A percentile compares a stretch with the other conserved stretches of the same genome.
Evolutionary conservation across 225 moss, liverwort and hornwort genomes (phyloP).

Genomic region (Sphagnum contortum): DNA sequence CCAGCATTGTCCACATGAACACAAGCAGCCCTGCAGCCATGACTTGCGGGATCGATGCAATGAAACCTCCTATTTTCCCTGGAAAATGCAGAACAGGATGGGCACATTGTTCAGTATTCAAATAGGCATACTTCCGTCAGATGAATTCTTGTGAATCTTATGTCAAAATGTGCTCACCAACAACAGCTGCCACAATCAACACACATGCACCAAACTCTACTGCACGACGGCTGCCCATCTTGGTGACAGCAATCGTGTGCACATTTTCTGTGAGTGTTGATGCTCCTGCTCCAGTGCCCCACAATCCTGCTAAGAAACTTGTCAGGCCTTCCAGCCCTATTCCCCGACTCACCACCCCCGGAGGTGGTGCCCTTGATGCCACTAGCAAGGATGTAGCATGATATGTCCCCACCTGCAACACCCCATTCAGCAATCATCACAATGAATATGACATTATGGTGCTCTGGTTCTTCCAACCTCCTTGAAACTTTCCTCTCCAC

Average conservation of each 20-base stretch:
- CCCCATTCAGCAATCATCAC: background rate
- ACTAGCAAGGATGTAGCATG: conserved; percentile 85
- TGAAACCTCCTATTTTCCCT: conserved; percentile 80
- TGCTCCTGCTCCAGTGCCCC: conserved; percentile 91
- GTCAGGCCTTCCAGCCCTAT: conserved; percentile 86
- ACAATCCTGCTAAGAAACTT: conserved; percentile 78
- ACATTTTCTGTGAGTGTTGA: conserved; percentile 90
- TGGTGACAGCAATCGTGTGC: conserved; percentile 94
- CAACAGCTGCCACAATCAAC: conserved; percentile 57
- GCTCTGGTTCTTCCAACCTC: no score
- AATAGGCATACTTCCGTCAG: no score
- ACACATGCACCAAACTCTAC: conserved; percentile 76
- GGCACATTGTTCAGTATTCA: no score
- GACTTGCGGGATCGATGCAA: conserved; percentile 72
- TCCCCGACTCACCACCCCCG: conserved; percentile 82
- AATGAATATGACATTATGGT: no score
- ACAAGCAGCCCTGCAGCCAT: conserved; percentile 65
- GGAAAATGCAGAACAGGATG: conserved; percentile 1
- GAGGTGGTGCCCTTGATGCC: conserved; percentile 82
- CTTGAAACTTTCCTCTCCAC: no score
- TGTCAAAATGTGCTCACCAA: conserved; percentile 41
- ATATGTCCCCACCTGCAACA: conserved; percentile 73
- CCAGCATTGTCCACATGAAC: conserved; percentile 79
- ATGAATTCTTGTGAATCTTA: no score
- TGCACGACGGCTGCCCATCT: conserved; percentile 92